Percentiles rank a stretch among this genome's conserved stretches.
Conservation (phyloP, 805 yeast species). For the Saturnispora sanitii region DNA sequence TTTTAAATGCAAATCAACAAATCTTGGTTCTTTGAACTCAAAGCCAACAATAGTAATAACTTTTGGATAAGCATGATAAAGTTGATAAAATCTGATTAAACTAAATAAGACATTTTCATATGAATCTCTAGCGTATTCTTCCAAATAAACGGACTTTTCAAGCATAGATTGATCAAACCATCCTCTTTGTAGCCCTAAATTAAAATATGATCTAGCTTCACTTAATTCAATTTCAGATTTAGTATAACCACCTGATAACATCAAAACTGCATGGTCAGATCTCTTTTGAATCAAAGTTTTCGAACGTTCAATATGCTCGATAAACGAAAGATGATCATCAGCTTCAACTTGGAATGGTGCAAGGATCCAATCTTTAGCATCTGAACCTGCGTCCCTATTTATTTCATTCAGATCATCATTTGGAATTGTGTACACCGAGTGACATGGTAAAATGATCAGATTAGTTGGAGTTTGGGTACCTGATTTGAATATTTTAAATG, state of each 20-base stretch:
- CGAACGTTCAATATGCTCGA: conserved; percentile 46
- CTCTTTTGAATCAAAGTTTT: conserved; percentile 27
- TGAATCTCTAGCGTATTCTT: conserved; percentile 71
- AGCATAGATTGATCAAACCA: conserved; percentile 7
- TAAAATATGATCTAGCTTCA: conserved; percentile 50
- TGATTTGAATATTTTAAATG: neutral
- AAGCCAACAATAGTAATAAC: conserved; percentile 56
- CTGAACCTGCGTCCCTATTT: conserved; percentile 30
- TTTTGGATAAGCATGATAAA: conserved; percentile 38
- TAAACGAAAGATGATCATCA: conserved; percentile 55
- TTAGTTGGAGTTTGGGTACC: conserved; percentile 1
- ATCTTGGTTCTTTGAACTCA: conserved; percentile 60
- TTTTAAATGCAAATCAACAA: conserved; percentile 42
- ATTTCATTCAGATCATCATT: neutral
- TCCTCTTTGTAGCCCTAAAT: conserved; percentile 32
- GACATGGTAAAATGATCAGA: conserved; percentile 43
- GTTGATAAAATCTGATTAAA: conserved; percentile 41
- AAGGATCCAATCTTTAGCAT: conserved; percentile 50
- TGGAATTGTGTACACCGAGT: conserved; percentile 21
- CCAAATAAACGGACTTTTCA: conserved; percentile 32
- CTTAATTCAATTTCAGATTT: conserved; percentile 40
- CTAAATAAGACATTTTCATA: conserved; percentile 67
- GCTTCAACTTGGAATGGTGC: conserved; percentile 64
- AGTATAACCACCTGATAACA: conserved; percentile 57
- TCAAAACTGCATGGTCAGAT: conserved; percentile 13